Percentiles rank a stretch among this genome's conserved stretches.
Conservation (phyloP, 2,329 filamentous ascomycete genomes). For the Apiospora marii region DNA sequence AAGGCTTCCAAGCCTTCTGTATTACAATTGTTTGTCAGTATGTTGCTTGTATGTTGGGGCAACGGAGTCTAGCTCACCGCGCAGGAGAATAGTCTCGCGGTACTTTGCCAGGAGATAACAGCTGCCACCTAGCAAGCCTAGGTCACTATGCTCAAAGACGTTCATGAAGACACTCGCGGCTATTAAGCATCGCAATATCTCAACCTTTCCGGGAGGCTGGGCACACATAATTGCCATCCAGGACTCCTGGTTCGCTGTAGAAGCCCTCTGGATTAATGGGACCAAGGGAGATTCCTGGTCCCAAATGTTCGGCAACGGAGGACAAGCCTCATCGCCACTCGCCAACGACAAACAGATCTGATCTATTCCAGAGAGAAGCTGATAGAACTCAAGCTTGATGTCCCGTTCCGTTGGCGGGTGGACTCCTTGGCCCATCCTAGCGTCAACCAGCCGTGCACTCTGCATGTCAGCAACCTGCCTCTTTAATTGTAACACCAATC, state of each 20-base stretch:
- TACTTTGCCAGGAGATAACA: neutral
- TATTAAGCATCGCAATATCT: neutral
- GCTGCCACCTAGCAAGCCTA: neutral
- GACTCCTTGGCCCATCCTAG: neutral
- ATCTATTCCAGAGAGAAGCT: neutral
- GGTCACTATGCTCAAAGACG: slow-evolving; percentile 3
- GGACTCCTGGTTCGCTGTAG: neutral
- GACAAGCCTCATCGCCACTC: neutral
- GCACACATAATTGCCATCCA: neutral
- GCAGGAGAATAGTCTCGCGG: neutral
- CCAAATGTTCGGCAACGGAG: neutral
- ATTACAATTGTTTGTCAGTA: neutral
- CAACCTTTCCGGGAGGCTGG: neutral
- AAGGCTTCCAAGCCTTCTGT: neutral
- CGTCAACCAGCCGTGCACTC: neutral
- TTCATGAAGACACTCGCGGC: neutral
- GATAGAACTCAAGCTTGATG: neutral
- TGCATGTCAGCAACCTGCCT: neutral
- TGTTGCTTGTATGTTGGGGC: neutral
- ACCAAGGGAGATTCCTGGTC: neutral
- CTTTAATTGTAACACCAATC: neutral
- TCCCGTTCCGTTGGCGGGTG: neutral
- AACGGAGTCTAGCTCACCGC: neutral
- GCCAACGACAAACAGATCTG: neutral
- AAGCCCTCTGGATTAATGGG: neutral